Evolutionary conservation across 2,329 filamentous ascomycete species (phyloP), one percentile per base, ranked within the genome.

Genomic region (Pseudocercospora vitis): DNA sequence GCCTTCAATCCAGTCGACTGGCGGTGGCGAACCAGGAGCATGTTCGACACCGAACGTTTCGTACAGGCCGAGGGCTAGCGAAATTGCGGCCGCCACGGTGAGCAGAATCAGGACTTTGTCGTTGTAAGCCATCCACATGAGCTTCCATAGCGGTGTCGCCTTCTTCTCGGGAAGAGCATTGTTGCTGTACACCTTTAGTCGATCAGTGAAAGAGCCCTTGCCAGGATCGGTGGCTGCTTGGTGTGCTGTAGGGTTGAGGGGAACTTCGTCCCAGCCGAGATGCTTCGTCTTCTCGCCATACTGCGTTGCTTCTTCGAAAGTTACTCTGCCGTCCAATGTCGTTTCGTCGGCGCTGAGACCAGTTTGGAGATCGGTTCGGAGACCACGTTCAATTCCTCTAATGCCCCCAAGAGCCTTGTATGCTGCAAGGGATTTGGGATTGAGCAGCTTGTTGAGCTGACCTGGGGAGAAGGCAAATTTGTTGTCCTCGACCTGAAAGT

Each of bases 391-490:
- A n/a, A 94, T 69, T 2, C 89, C 89, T 12, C 74, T 74, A 7
- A 92, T 69, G 42, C 89, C 89, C 52, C 89, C 89, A 3, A 94
- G 71, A 7, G 87, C 87, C 62, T 86, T 83, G 58, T 91, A 89
- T 7, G 88, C 88, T 24, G 81, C 76, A 55, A 88, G 75, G 60
- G 80, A 90, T 72, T 94, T 94, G 1, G 89, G 88, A 59, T 91
- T 91, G 48, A 90, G 77, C 4, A 92, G 74, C 72, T 91, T 92
- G 60, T 85, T 86, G 56, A 96, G 77, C 66, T 94, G 86, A 8
- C 91, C 91, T 7, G 85, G 85, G 1, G 84, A 83, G 68, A 89
- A 96, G 12, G 89, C 90, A 66, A 96, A 96, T 0, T 86, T 86
- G 69, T 94, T 95, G 68, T 90, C 78, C 5, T 86, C 78, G 12